Evolutionary conservation across 768 basidiomycete genomes (phyloP), one percentile per base, ranked within the genome.

Genomic region (Tylopilus sp.): DNA sequence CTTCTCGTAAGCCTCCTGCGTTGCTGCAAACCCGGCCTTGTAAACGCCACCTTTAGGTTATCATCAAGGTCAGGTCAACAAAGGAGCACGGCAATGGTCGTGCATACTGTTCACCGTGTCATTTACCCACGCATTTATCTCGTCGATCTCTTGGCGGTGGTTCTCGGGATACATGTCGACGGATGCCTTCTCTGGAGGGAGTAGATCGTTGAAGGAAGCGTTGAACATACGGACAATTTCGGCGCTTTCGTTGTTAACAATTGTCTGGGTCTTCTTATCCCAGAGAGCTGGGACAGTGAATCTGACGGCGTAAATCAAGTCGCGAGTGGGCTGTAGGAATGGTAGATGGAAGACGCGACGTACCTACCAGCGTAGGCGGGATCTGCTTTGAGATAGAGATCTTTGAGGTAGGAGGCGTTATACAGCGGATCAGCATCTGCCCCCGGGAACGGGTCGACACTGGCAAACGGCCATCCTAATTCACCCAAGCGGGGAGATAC

Each of bases 191-290:
- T 88, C 86, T 1, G 76, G 68, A 4, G 89, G 78, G 8, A 97
- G 53, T 19, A 87, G 60, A 21, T 85, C 75, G 67, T 97, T 85
- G 75, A 96, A 95, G 2, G 80, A 86, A 8, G 79, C 78, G 72
- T 99, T 98, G 74, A 98, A 81, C 9, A 96, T 89, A 52, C 96
- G 86, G 64, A 98, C 92, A 66, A 98, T 94, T 72, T 98, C 96
- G 3, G 89, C 85, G 58, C 85, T 87, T 67, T 99, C 96, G 68
- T 98, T 98, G 76, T 93, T 98, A 53, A 99, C 97, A 59, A 98
- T 88, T 36, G 87, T 88, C 41, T 86, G 73, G 38, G 67, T 74
- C 69, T 95, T 90, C 75, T 85, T 95, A 73, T 98, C 97, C 91
- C 92, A 99, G 6, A 99, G 76, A 30, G 92, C 72, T 6, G 94